Percentiles rank a stretch among this genome's conserved stretches.
Conservation (phyloP, 139 green algal species). For the Chlorella sp. region DNA sequence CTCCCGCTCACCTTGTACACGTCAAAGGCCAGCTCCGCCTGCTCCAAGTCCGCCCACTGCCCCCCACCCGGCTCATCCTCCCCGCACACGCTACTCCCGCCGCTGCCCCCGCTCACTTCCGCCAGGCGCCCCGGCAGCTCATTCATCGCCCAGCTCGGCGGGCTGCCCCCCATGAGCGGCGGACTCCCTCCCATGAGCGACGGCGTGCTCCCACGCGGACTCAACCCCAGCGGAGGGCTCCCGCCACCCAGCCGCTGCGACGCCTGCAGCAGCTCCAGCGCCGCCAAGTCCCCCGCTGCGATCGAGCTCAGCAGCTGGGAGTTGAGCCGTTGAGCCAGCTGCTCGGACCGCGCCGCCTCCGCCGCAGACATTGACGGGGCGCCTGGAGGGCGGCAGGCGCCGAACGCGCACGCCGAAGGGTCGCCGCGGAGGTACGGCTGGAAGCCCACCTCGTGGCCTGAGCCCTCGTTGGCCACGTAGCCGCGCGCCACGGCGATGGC, state of each 20-base stretch:
- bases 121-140: not conserved
- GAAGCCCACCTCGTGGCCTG: constrained; percentile 31
- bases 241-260: too few species aligned
- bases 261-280: not conserved
- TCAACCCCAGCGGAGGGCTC: too few species aligned
- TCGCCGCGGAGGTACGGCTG: constrained; percentile 29
- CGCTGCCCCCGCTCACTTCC: constrained; percentile 2
- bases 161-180: not conserved
- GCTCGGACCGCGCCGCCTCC: not conserved
- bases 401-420: not conserved
- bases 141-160: not conserved
- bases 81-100: not conserved
- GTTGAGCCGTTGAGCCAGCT: not conserved
- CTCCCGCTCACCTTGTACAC: constrained; percentile 34
- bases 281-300: not conserved
- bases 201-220: too few species aligned
- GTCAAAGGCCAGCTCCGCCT: constrained; percentile 33
- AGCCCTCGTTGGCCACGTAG: constrained; percentile 33
- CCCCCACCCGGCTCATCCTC: not conserved
- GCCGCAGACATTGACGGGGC: not conserved
- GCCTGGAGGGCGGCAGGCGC: not conserved
- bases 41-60: constrained; percentile 6
- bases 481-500: constrained; percentile 30
- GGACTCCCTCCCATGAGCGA: too few species aligned
- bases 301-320: not conserved